These are phyloP conservation scores for Fusarium sp. DNA, from an alignment of 2,329 filamentous ascomycete genomes.

Conservation along the genomic window DNA sequence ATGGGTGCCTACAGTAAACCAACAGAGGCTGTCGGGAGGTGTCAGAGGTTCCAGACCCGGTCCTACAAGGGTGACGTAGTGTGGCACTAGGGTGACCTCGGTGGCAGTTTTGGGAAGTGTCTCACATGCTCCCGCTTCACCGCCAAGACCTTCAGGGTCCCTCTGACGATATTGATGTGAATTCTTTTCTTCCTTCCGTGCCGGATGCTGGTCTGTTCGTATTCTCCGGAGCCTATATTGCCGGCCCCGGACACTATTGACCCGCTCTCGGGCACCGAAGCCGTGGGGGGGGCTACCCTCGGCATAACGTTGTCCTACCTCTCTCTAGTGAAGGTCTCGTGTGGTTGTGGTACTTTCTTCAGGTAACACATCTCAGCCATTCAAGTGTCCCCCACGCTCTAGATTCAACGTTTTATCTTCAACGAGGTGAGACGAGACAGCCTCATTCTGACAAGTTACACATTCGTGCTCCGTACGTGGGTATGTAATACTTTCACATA, in stretches of 20 bases:
- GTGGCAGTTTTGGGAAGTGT: conserved; percentile 43
- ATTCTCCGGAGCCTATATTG: conserved; percentile 3
- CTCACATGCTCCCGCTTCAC: conserved; percentile 42
- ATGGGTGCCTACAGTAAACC: neutral
- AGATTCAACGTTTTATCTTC: neutral
- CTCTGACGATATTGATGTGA: conserved; percentile 7
- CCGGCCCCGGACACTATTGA: conserved; percentile 15
- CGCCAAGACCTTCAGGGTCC: conserved; percentile 35
- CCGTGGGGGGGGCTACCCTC: conserved; percentile 21
- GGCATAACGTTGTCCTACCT: conserved; percentile 5
- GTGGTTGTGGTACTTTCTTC: neutral
- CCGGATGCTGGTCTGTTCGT: conserved; percentile 6
- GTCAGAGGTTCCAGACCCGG: conserved; percentile 20
- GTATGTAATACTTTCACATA: neutral
- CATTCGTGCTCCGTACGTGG: neutral
- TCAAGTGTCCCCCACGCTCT: neutral
- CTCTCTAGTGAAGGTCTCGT: neutral
- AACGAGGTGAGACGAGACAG: neutral
- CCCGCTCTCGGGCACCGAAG: conserved; percentile 35
- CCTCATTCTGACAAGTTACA: neutral
- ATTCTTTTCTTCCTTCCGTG: conserved; percentile 13
- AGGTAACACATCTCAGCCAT: neutral
- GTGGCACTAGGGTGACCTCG: conserved; percentile 32
- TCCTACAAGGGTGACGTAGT: conserved; percentile 42
- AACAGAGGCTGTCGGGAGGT: neutral